Evolutionary conservation across 768 basidiomycete genomes (phyloP).

Genomic region (Kwoniella mangroviensis): DNA sequence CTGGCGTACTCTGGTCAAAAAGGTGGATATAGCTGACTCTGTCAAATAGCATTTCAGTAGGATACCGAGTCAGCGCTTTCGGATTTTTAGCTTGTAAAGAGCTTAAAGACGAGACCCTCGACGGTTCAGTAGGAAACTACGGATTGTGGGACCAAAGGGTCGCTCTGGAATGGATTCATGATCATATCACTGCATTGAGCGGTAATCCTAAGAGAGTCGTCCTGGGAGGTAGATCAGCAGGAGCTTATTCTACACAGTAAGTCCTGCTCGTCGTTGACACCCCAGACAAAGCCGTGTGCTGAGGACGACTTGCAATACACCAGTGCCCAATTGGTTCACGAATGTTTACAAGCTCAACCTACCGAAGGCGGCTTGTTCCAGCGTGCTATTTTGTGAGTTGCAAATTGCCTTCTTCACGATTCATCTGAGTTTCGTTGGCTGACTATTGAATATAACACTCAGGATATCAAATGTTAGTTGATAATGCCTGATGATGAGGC

Average conservation of each 20-base stretch:
- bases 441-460: not conserved
- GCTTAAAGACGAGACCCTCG: conserved; percentile 18
- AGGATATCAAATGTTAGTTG: conserved; percentile 12
- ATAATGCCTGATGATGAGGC: no score
- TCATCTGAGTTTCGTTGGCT: not conserved
- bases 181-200: conserved; percentile 22
- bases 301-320: not conserved
- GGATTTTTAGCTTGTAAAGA: conserved; percentile 29
- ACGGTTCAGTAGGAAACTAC: conserved; percentile 31
- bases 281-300: not conserved
- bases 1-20: not conserved
- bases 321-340: conserved; percentile 15
- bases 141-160: conserved; percentile 29
- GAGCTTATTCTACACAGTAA: conserved; percentile 22
- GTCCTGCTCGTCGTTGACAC: not conserved
- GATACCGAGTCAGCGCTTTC: conserved; percentile 25
- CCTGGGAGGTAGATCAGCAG: conserved; percentile 28
- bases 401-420: not conserved
- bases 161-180: conserved; percentile 25
- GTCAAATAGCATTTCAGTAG: conserved; percentile 13
- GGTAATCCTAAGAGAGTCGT: conserved; percentile 24
- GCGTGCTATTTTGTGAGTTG: conserved; percentile 19
- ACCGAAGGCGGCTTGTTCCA: conserved; percentile 13
- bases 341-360: conserved; percentile 8
- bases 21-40: not conserved